Percentiles rank a stretch among this genome's conserved stretches.
phyloP scores from a whole-genome alignment of 176 grass and related monocot genomes.

The Eremochloa ophiuroides region DNA sequence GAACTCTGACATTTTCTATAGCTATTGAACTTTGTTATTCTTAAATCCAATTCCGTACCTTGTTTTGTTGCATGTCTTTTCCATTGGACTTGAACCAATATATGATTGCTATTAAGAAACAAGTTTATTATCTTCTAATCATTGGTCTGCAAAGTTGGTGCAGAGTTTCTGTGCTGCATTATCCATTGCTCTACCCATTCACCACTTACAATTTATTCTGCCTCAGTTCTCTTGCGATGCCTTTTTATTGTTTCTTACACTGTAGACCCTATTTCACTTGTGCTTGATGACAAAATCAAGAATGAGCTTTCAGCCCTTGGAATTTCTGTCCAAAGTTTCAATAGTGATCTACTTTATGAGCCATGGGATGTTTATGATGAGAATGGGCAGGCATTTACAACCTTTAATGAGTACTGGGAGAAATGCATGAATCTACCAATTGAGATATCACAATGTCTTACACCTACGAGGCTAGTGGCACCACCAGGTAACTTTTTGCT shows the following conservation, averaged over 20 bases:
- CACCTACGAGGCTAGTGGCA: conserved; percentile 57
- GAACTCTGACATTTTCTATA: background rate
- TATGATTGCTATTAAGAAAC: background rate
- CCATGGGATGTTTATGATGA: conserved; percentile 83
- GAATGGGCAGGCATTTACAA: conserved; percentile 67
- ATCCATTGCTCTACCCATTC: conserved; percentile 12
- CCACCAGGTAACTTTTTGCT: conserved; percentile 49
- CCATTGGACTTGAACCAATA: background rate
- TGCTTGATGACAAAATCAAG: conserved; percentile 84
- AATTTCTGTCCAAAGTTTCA: conserved; percentile 67
- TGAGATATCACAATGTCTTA: conserved; percentile 46
- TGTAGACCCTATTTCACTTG: conserved; percentile 82
- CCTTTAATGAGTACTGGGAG: conserved; percentile 68
- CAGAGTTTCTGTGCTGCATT: background rate
- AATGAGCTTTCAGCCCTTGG: conserved; percentile 57
- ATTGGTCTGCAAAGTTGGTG: background rate
- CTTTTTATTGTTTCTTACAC: conserved; percentile 28
- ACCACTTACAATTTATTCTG: conserved; percentile 9
- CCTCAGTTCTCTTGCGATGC: background rate
- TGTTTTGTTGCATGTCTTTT: background rate
- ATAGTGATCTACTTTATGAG: conserved; percentile 79
- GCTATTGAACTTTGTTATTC: background rate
- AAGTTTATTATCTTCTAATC: conserved; percentile 9
- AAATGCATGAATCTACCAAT: conserved; percentile 58
- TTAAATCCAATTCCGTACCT: conserved; percentile 2